Evolutionary conservation across 495 filamentous ascomycete species (phyloP).

Genomic region (Platismatia glauca): DNA sequence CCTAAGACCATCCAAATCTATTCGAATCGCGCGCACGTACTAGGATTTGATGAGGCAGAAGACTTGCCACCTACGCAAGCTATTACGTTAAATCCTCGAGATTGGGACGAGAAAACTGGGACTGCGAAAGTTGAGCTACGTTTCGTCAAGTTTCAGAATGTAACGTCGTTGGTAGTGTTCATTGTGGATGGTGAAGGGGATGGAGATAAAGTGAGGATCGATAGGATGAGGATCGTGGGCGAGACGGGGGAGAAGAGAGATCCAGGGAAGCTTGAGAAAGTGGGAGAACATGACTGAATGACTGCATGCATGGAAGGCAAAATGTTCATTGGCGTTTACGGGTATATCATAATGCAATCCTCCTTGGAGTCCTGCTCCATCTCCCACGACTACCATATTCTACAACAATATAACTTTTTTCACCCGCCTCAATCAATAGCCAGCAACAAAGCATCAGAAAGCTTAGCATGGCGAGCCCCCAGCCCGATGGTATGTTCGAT

Average conservation of each 20-base stretch:
- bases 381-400: neutral
- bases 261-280: conserved; percentile 92
- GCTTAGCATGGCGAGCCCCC: neutral
- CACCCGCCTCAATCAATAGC: neutral
- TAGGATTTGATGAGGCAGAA: conserved; percentile 93
- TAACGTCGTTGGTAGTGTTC: conserved; percentile 77
- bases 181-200: conserved; percentile 82
- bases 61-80: conserved; percentile 70
- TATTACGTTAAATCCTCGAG: conserved; percentile 58
- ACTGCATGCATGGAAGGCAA: conserved; percentile 28
- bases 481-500: conserved; percentile 14
- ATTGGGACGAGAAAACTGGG: conserved; percentile 79
- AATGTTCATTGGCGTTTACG: conserved; percentile 1
- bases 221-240: conserved; percentile 77
- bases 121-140: conserved; percentile 77
- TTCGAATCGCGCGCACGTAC: conserved; percentile 73
- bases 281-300: conserved; percentile 66
- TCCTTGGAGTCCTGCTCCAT: neutral
- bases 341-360: too few species aligned
- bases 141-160: conserved; percentile 96
- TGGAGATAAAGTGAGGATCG: conserved; percentile 76
- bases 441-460: neutral
- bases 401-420: neutral
- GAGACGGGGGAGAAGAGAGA: conserved; percentile 89
- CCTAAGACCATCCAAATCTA: conserved; percentile 81